Base-by-base conservation (phyloP, 768 basidiomycete genomes). In the Ramaria sp. region DNA sequence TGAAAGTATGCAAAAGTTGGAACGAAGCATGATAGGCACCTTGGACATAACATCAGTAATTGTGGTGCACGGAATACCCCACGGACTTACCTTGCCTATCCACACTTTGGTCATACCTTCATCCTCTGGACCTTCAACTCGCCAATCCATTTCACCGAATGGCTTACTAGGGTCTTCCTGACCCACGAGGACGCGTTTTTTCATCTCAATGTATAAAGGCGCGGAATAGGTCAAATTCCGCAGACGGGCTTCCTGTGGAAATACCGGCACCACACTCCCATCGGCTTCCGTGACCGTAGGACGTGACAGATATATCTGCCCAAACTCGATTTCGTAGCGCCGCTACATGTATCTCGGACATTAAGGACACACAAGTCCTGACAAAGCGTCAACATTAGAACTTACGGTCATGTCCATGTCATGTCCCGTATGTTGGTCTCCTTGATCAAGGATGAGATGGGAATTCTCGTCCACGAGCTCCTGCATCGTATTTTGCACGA, bases 401-500 rank as follows among this genome's bases (percentile, higher is more conserved):
- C 66, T 54, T 49, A 68, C 67, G 51, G 65, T 62, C 38, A 59
- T 60, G 59, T 82, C 80, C 59, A 83, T 78, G 45, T 86, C 82
- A 61, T 88, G 86, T 5, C 95, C 95, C 9, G 93, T 88, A 68
- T 96, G 92, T 71, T 99, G 96, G 69, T 91, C 87, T 52, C 88
- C 88, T 71, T 98, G 96, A 72, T 98, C 95, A 49, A 99, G 76
- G 62, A 95, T 93, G 66, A 99, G 82, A 64, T 91, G 91, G n/a
- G 86, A 73, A 62, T 91, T 91, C 73, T 99, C 96, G 68, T 97
- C 96, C 20, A 99, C 94, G 24, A 99, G 78, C 69, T 98, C 96
- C 71, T 98, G 95, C 93, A 99, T 96, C 13, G 93, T 97, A 64
- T 97, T 97, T 68, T 97, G 92, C 34, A 99, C 91, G 66, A 98